Base-by-base conservation (phyloP, 768 basidiomycete species). In the Mycena polygramma region DNA sequence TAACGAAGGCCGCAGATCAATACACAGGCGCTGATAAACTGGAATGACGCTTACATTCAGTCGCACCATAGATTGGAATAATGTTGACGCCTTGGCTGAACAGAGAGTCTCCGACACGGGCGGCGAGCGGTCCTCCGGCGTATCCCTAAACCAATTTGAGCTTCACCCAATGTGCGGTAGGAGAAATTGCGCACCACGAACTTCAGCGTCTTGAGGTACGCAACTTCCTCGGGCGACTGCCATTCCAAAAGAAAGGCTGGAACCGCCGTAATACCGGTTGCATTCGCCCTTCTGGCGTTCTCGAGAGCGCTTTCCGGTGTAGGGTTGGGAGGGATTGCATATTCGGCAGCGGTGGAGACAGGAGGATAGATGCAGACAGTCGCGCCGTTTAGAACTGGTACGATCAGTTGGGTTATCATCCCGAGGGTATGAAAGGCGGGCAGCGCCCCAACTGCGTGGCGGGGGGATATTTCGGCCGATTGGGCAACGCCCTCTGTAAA, bases 401-500 rank as follows among this genome's bases (percentile, higher is more conserved):
- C 49, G 8, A 82, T 64, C 1, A 85, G 57, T 39, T 84, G 83
- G 3, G 74, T 53, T 10, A 63, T 55, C 13, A 81, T 35, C 0
- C 83, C 83, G 4, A 80, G 68, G 0, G 75, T 77, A 66, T 86
- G 84, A 74, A 86, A 86, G 15, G 83, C 51, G 9, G 85, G 85
- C 20, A 85, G 73, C n/a, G 74, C 73, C 3, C 63, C 69, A 1
- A 39, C 52, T 2, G 58, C 69, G 22, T 37, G 45, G 19, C 69
- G 69, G 5, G 68, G 62, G 2, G 68, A 36, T 19, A 62, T 15
- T 13, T 66, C 39, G 0, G 10, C 36, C 10, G 46, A 4, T 37
- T 57, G 24, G 17, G 24, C 3, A 19, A 37, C 2, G 19, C n/a
- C 45, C 2, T 39, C 64, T 65, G 30, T 30, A 15, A 37, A 37